Conservation (phyloP, 2,329 filamentous ascomycete species). For the Colletotrichum tamarilloi region DNA sequence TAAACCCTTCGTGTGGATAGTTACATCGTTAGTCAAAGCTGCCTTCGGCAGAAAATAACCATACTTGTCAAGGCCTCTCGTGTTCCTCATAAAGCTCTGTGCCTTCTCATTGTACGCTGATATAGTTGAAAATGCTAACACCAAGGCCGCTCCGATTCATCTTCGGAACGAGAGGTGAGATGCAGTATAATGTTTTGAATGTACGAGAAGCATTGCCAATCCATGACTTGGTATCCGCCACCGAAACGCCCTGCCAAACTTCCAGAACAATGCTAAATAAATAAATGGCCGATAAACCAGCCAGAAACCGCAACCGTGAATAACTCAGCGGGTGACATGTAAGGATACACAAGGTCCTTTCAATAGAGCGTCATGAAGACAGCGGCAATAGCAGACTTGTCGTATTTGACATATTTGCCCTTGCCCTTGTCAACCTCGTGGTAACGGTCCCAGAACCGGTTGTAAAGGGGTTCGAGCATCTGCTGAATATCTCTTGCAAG, state of each 20-base stretch:
- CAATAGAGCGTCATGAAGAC: slow-evolving; percentile 67
- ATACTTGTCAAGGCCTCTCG: background rate
- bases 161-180: too few species aligned
- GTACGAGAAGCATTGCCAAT: background rate
- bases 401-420: slow-evolving; percentile 98
- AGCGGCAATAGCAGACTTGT: slow-evolving; percentile 82
- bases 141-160: background rate
- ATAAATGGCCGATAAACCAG: background rate
- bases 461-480: slow-evolving; percentile 94
- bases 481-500: slow-evolving; percentile 87
- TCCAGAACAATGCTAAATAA: background rate
- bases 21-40: background rate
- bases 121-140: background rate
- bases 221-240: slow-evolving; percentile 8
- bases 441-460: slow-evolving; percentile 95
- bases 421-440: slow-evolving; percentile 98
- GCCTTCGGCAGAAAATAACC: background rate
- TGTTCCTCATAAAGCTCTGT: background rate
- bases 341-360: background rate
- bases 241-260: slow-evolving; percentile 18
- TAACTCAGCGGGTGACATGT: slow-evolving; percentile 4
- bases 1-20: background rate
- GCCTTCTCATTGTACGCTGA: too few species aligned
- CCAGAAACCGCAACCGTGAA: background rate
- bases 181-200: background rate